Conservation (phyloP, 2,329 filamentous ascomycete genomes). For the Amesomyces nigricolor region DNA sequence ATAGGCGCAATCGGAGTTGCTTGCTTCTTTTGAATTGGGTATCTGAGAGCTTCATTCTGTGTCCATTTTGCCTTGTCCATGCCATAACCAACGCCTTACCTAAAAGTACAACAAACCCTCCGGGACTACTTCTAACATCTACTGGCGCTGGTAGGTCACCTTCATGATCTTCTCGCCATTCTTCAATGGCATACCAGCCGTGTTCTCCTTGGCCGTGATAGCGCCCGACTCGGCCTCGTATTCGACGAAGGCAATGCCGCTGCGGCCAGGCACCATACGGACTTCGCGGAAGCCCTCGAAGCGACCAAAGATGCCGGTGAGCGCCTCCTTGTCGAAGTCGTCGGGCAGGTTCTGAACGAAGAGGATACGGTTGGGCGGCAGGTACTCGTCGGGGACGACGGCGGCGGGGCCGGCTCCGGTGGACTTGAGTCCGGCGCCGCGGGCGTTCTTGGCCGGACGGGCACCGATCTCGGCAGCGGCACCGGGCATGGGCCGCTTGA, state of each 20-base stretch:
- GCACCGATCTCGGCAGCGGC: constrained; percentile 40
- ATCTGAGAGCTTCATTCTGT: constrained; percentile 7
- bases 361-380: constrained; percentile 94
- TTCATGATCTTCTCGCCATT: constrained; percentile 74
- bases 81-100: background rate
- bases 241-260: constrained; percentile 91
- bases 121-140: constrained; percentile 21
- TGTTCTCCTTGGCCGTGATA: constrained; percentile 90
- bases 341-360: constrained; percentile 91
- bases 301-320: constrained; percentile 75
- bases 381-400: constrained; percentile 92
- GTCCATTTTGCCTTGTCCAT: background rate
- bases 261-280: constrained; percentile 76
- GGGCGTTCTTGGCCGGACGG: constrained; percentile 60
- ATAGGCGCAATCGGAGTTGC: constrained; percentile 22
- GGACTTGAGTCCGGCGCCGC: constrained; percentile 70
- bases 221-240: constrained; percentile 87
- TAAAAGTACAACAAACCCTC: background rate
- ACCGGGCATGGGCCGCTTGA: constrained; percentile 52
- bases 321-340: constrained; percentile 72
- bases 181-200: constrained; percentile 75
- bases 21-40: constrained; percentile 22
- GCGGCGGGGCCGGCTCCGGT: constrained; percentile 61
- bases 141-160: constrained; percentile 94
- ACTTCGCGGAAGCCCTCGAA: constrained; percentile 96